phyloP scores from a whole-genome alignment of 768 basidiomycete genomes.

The Russula sp. region DNA sequence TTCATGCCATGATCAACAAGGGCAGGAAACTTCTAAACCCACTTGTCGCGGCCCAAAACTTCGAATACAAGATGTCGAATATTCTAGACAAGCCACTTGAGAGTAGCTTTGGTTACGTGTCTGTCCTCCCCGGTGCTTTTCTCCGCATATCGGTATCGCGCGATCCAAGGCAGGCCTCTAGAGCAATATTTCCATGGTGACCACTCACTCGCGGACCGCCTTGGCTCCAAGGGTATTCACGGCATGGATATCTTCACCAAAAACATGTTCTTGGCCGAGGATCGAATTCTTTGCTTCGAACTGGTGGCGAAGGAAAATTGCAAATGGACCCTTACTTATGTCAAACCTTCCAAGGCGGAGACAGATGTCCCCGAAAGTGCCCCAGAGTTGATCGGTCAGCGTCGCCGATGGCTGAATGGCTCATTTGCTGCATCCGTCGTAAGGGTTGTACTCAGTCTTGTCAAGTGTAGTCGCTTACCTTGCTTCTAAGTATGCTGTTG shows the following conservation, averaged over 20 bases:
- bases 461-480: slow-evolving; percentile 9
- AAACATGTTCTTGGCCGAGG: slow-evolving; percentile 89
- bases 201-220: slow-evolving; percentile 84
- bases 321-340: slow-evolving; percentile 86
- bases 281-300: slow-evolving; percentile 97
- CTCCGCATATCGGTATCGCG: slow-evolving; percentile 92
- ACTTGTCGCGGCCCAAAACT: slow-evolving; percentile 91
- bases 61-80: slow-evolving; percentile 98
- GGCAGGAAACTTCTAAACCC: slow-evolving; percentile 91
- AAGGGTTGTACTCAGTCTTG: slow-evolving; percentile 36
- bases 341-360: slow-evolving; percentile 94
- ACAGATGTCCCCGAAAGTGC: slow-evolving; percentile 96
- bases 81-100: slow-evolving; percentile 95
- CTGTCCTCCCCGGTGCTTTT: slow-evolving; percentile 95
- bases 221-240: slow-evolving; percentile 90
- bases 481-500: slow-evolving; percentile 70
- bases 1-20: slow-evolving; percentile 94
- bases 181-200: slow-evolving; percentile 89
- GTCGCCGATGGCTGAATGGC: slow-evolving; percentile 95
- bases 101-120: slow-evolving; percentile 93
- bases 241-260: slow-evolving; percentile 98
- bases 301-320: slow-evolving; percentile 87
- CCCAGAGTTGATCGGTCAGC: slow-evolving; percentile 89
- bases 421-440: slow-evolving; percentile 92
- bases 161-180: slow-evolving; percentile 84